Evolutionary conservation across 257 asterid genomes (phyloP).

Genomic region (Rehmannia glutinosa): DNA sequence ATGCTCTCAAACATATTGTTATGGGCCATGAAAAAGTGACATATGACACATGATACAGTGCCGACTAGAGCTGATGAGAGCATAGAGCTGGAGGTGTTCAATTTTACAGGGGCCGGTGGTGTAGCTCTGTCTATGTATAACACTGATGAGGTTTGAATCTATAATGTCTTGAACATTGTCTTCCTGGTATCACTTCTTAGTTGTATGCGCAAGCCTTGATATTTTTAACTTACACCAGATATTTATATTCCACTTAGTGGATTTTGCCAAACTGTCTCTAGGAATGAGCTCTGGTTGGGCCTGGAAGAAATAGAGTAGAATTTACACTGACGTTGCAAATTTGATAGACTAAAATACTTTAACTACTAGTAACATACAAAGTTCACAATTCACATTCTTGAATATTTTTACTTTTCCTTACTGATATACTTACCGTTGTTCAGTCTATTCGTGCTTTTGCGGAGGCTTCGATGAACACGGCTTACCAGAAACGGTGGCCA

Average conservation of each 20-base stretch:
- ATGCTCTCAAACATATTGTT: neutral
- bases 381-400: too few relatives aligned
- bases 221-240: too few relatives aligned
- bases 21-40: neutral
- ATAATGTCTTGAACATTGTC: neutral
- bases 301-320: neutral
- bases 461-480: slow-evolving; percentile 95
- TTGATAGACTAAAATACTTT: neutral
- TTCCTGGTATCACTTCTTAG: too few relatives aligned
- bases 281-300: too few relatives aligned
- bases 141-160: slow-evolving; percentile 61
- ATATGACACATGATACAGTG: slow-evolving; percentile 32
- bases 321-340: neutral
- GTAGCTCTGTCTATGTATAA: slow-evolving; percentile 70
- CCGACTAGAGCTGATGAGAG: slow-evolving; percentile 36
- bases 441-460: slow-evolving; percentile 91
- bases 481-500: slow-evolving; percentile 92
- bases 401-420: too few relatives aligned
- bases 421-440: slow-evolving; percentile 14
- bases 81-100: slow-evolving; percentile 54
- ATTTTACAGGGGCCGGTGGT: slow-evolving; percentile 59
- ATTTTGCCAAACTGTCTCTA: too few relatives aligned
- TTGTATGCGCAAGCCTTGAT: too few relatives aligned
- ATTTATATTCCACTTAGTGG: too few relatives aligned
- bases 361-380: too few relatives aligned